Evolutionary conservation across 176 grass and related monocot genomes (phyloP), one percentile per base, ranked within the genome.

Genomic region (Eremochloa ophiuroides): DNA sequence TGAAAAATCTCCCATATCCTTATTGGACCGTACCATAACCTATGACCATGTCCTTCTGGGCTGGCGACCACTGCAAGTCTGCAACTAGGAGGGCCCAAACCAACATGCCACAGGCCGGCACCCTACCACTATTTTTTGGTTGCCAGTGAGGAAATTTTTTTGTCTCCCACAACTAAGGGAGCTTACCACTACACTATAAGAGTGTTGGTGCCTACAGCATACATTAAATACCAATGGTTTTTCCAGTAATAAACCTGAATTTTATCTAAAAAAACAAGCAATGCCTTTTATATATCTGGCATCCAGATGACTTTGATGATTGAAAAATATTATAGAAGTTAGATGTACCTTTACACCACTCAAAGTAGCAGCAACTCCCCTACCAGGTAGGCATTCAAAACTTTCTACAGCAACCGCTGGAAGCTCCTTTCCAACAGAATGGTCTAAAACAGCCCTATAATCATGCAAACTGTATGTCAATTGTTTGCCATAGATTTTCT

Each of bases 371-470:
- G 50, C 84, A 89, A 98, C 90, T 62, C 95, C 95, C 88, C 53
- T 88, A 77, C 95, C 95, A 88, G 95, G 95, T 66, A 98, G 80
- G 79, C 79, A 80, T 64, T 98, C 95, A 82, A 98, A 98, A 91
- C 84, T 98, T 85, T 98, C 90, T 18, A 98, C 90, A 85, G 82
- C 87, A 86, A 98, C 89, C 13, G 70, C 79, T 25, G 92, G 95
- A 66, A 98, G 95, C 69, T 91, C 90, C 83, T 93, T 95, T 75
- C 95, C 95, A 63, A 76, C 81, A 83, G 90, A 89, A 82, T 95
- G 95, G 47, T 93, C 87, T 77, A 98, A 87, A 95, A 98, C 92
- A 79, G 95, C 95, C 92, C 95, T 98, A 90, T 87, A 76, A 98
- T 79, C 51, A 89, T 61, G 35, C 18, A 91, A 69, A 41, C 40